A percentile compares a stretch with the other conserved stretches of the same genome.
Evolutionary conservation across 192 early-diverging fungal genomes (phyloP).

Genomic region (Entomortierella beljakovae): DNA sequence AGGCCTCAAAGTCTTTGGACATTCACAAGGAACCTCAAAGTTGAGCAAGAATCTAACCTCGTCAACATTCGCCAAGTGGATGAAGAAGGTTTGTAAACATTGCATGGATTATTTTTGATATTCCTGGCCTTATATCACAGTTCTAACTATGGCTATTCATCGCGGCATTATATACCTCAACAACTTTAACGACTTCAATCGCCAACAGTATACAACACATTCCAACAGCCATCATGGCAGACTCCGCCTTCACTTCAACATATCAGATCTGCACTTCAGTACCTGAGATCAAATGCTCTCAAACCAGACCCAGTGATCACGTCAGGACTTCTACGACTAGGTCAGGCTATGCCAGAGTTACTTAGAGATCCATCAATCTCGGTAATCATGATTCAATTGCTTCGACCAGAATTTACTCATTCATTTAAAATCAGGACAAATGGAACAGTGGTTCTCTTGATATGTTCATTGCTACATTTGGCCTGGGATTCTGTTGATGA

Average conservation of each 20-base stretch:
- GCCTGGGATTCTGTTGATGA: conserved; percentile 43
- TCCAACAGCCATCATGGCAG: conserved; percentile 29
- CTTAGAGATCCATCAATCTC: conserved; percentile 26
- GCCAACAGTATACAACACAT: conserved; percentile 35
- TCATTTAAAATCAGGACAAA: conserved; percentile 52
- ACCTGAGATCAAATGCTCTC: conserved; percentile 40
- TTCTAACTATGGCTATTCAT: neutral
- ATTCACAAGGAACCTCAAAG: conserved; percentile 13
- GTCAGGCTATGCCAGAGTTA: conserved; percentile 32
- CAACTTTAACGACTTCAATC: too few relatives aligned
- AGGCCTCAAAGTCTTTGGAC: conserved; percentile 26
- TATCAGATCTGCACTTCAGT: conserved; percentile 29
- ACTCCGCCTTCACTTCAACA: conserved; percentile 42
- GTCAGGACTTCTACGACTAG: conserved; percentile 38
- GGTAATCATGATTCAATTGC: conserved; percentile 43
- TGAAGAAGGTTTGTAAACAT: conserved; percentile 24
- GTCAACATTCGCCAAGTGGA: conserved; percentile 46
- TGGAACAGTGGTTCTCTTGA: conserved; percentile 32
- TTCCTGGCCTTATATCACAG: too few relatives aligned
- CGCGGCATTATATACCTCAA: too few relatives aligned
- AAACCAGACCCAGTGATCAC: conserved; percentile 48
- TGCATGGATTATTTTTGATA: neutral
- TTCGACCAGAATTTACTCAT: conserved; percentile 48
- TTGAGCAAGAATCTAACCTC: conserved; percentile 27
- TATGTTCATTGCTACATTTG: conserved; percentile 39